These are phyloP conservation scores for Exophiala bonariae DNA, from an alignment of 2,329 filamentous ascomycete species.

Conservation along the genomic window DNA sequence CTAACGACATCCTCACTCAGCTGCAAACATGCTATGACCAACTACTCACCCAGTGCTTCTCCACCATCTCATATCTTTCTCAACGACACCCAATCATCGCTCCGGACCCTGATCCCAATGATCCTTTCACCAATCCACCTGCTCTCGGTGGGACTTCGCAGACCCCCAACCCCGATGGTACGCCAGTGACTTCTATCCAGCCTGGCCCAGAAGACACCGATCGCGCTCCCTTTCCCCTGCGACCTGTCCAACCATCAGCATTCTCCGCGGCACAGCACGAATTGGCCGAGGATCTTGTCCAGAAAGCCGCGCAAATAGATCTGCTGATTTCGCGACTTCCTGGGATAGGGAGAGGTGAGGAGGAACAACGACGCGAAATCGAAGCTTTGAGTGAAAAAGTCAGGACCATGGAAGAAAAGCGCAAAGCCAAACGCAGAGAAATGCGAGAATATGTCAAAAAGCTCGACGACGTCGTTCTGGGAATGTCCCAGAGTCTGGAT, in stretches of 20 bases:
- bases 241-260: constrained; percentile 41
- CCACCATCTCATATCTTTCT: constrained; percentile 49
- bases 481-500: constrained; percentile 27
- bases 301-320: constrained; percentile 54
- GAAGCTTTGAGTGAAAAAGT: constrained; percentile 44
- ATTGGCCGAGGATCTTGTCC: constrained; percentile 48
- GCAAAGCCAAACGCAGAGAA: constrained; percentile 42
- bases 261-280: constrained; percentile 48
- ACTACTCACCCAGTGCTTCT: constrained; percentile 54
- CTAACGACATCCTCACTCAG: constrained; percentile 48
- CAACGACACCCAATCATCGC: constrained; percentile 45
- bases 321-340: constrained; percentile 47
- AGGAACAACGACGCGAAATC: constrained; percentile 46
- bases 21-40: constrained; percentile 53
- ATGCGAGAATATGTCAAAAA: constrained; percentile 40
- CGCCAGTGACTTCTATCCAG: constrained; percentile 20
- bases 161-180: constrained; percentile 34
- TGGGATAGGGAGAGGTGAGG: constrained; percentile 45
- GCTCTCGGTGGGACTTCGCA: constrained; percentile 23
- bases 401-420: constrained; percentile 43
- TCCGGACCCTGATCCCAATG: constrained; percentile 35
- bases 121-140: constrained; percentile 36
- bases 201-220: constrained; percentile 26
- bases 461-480: constrained; percentile 40
- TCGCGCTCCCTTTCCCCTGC: constrained; percentile 35